Percentiles rank a stretch among this genome's conserved stretches.
Evolutionary conservation across 1,139 yeast genomes (phyloP).

Genomic region (Suhomyces bolitotheri): DNA sequence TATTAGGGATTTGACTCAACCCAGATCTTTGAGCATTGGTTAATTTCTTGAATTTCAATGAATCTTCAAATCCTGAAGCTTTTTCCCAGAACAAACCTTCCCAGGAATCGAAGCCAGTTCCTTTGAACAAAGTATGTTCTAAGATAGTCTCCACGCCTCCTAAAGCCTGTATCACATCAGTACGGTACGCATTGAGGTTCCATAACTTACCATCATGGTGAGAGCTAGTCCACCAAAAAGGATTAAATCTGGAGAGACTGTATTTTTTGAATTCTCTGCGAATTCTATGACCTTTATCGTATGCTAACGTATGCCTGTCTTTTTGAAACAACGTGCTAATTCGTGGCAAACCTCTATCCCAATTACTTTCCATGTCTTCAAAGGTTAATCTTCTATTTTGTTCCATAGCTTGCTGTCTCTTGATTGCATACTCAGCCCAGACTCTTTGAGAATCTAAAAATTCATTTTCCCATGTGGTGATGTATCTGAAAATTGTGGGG

Average conservation of each 20-base stretch:
- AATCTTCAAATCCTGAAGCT: slow-evolving; percentile 95
- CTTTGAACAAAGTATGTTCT: slow-evolving; percentile 93
- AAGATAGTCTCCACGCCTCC: slow-evolving; percentile 97
- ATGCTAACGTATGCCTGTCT: slow-evolving; percentile 91
- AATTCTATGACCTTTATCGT: slow-evolving; percentile 90
- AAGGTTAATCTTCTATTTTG: slow-evolving; percentile 84
- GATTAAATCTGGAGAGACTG: slow-evolving; percentile 69
- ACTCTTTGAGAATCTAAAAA: slow-evolving; percentile 92
- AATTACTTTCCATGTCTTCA: slow-evolving; percentile 89
- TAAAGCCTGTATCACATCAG: slow-evolving; percentile 94
- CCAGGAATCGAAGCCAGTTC: slow-evolving; percentile 98
- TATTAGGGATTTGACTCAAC: slow-evolving; percentile 94
- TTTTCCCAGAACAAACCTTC: slow-evolving; percentile 99
- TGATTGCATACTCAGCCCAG: slow-evolving; percentile 96
- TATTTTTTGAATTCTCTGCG: slow-evolving; percentile 78
- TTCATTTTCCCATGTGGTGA: slow-evolving; percentile 96
- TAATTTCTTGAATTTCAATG: slow-evolving; percentile 87
- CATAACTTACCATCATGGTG: slow-evolving; percentile 96
- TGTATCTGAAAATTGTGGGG: slow-evolving; percentile 90
- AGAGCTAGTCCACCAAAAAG: slow-evolving; percentile 96
- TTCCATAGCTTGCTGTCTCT: slow-evolving; percentile 82
- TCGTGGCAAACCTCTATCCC: slow-evolving; percentile 98
- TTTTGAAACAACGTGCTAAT: slow-evolving; percentile 93
- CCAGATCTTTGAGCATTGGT: slow-evolving; percentile 99
- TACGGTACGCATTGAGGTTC: slow-evolving; percentile 89